Evolutionary conservation across 768 basidiomycete species (phyloP), one percentile per base, ranked within the genome.

Genomic region (Asterophora lycoperdoides): DNA sequence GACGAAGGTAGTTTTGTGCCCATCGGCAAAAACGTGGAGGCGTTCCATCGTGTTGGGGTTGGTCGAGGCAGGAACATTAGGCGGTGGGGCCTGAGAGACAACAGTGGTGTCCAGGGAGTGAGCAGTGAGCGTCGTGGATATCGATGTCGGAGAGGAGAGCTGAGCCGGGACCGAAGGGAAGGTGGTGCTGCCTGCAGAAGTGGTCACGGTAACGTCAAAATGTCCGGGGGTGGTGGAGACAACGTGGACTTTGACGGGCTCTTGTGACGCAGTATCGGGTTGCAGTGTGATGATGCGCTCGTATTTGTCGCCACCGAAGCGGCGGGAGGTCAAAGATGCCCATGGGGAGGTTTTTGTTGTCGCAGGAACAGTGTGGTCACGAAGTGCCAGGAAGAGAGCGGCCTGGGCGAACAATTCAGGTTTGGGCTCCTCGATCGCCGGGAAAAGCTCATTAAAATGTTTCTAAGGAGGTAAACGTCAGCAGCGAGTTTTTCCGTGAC

Each of bases 381-480:
- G 80, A 13, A 91, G 76, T 14, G 73, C 75, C 9, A 90, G 68
- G 60, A 78, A 95, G 6, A 96, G 72, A 0, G 87, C 92, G 1
- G 87, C 88, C 62, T 89, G 86, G 2, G 86, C 89, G 5, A 93
- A 68, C 9, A 88, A 58, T 39, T 82, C 78, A 0, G 84, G 69
- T 1, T 78, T 74, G 2, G 89, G 84, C 13, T 77, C 68, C 5
- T 71, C 55, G 2, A 83, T 56, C 0, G 79, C 72, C 2, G 88
- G 87, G 70, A 96, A 93, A n/a, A 96, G 71, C 48, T 87, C 79
- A 34, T 82, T 73, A 58, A 80, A 77, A 62, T 95, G 85, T 80
- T 90, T 92, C 92, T 94, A 36, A 28, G 19, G 23, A 44, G 19
- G n/a, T 37, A 17, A 37, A 44, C 7, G 46, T 44, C 44, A 37